phyloP scores from a whole-genome alignment of 352 stramenopile species.

The Phytophthora pseudosyringae region DNA sequence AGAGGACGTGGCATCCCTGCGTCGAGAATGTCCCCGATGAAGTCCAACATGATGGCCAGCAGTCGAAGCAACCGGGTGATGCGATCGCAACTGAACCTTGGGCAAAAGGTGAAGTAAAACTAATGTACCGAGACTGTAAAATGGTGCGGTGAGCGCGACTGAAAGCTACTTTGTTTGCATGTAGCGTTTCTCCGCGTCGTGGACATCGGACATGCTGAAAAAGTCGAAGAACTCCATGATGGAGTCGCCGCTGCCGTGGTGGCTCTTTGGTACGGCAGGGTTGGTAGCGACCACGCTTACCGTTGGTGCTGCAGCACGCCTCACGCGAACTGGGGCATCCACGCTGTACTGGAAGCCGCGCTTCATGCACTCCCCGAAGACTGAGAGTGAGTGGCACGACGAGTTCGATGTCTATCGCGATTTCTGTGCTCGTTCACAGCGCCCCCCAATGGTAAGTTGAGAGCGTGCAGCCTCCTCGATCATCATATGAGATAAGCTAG shows the following conservation, averaged over 20 bases:
- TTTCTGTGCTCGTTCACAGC: slow-evolving; percentile 95
- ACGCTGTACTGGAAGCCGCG: slow-evolving; percentile 96
- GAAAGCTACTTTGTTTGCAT: background rate
- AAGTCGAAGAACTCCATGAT: slow-evolving; percentile 48
- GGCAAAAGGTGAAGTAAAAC: slow-evolving; percentile 20
- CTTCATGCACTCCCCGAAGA: slow-evolving; percentile 84
- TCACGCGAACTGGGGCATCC: slow-evolving; percentile 95
- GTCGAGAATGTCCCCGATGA: slow-evolving; percentile 9
- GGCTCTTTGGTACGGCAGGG: slow-evolving; percentile 92
- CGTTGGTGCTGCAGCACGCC: slow-evolving; percentile 93
- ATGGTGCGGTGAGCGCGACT: background rate
- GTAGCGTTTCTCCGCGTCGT: slow-evolving; percentile 38
- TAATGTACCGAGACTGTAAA: background rate
- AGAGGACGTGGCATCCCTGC: slow-evolving; percentile 14
- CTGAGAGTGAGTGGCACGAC: slow-evolving; percentile 87
- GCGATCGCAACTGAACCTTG: slow-evolving; percentile 13
- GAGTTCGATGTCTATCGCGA: slow-evolving; percentile 96
- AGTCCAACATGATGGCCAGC: slow-evolving; percentile 1
- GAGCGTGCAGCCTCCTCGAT: background rate
- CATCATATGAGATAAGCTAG: background rate
- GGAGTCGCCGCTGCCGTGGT: slow-evolving; percentile 80
- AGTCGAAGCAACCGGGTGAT: background rate
- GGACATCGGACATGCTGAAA: slow-evolving; percentile 33
- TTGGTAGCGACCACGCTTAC: slow-evolving; percentile 95
- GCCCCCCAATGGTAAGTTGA: slow-evolving; percentile 61